A percentile compares a stretch with the other conserved stretches of the same genome.
Evolutionary conservation across 148 eudicot species (phyloP).

Genomic region (Chenopodium formosanum): DNA sequence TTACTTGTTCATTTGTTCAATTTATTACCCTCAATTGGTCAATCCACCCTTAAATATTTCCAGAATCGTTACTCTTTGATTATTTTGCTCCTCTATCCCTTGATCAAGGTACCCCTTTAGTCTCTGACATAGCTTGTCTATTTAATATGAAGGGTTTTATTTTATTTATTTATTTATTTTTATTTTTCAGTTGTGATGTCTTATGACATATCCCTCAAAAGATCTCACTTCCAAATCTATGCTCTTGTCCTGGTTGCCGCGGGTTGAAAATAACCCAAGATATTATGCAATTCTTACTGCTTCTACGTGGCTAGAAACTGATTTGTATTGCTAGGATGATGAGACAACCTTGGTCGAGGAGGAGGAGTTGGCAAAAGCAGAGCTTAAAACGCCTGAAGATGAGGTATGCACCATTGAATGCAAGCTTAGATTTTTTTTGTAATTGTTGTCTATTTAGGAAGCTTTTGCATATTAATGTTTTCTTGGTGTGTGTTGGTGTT

Average conservation of each 20-base stretch:
- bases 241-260: neutral
- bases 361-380: constrained; percentile 85
- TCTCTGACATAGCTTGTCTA: neutral
- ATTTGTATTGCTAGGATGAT: constrained; percentile 66
- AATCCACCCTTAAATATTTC: neutral
- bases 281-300: constrained; percentile 6
- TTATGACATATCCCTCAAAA: neutral
- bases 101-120: neutral
- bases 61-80: neutral
- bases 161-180: too few relatives aligned
- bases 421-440: neutral
- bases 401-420: constrained; percentile 50
- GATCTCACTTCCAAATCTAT: constrained; percentile 6
- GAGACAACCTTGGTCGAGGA: constrained; percentile 91
- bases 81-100: neutral
- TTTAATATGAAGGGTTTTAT: neutral
- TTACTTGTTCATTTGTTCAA: neutral
- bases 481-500: constrained; percentile 15
- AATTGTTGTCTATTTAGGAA: constrained; percentile 2
- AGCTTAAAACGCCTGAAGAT: constrained; percentile 51
- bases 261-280: neutral
- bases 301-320: neutral
- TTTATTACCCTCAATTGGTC: neutral
- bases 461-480: neutral
- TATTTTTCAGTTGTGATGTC: neutral